Evolutionary conservation across 108 stramenopile species (phyloP), one percentile per base, ranked within the genome.

Genomic region (Discostella stelligeroides): DNA sequence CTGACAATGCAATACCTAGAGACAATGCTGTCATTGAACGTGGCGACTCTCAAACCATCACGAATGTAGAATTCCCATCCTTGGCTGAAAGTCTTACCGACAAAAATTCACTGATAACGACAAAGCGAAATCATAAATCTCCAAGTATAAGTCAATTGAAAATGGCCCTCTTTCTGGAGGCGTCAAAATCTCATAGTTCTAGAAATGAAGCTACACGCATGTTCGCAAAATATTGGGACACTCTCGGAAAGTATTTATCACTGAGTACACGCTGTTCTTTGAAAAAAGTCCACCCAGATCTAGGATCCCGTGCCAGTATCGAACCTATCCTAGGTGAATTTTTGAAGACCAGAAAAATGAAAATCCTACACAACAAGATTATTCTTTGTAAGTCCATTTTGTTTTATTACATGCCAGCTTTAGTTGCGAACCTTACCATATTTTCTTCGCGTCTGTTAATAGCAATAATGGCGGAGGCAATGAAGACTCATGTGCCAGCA

Each of bases 201-300:
- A 79, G 76, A 1, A 43, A 40, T 51, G 79, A 75, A 0, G 75
- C 84, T 28, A 84, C 86, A 51, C 77, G 79, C 23, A 62, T 77
- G 12, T 92, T 92, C 63, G 73, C 81, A n/a, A 47, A 83, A n/a
- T 92, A 92, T 71, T 92, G 88, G 91, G 84, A 85, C 58, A 72
- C 85, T 12, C 60, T 92, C 23, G 66, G 68, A 14, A 60, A 48
- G 45, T 72, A 43, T 34, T 43, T 82, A 34, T 47, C 80, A 28
- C 9, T 55, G 4, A 42, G 46, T 39, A 37, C 55, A 10, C 57
- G 51, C 24, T 25, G 47, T 9, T 17, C 24, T 10, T 14, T 17
- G 2, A 23, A 75, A 50, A 60, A 60, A 24, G 51, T 84, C 30
- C 76, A 64, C 13, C 66, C 70, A 23, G 62, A 66, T 7, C 23